These are phyloP conservation scores for Chloranthus sessilifolius DNA, from an alignment of 164 flowering plant genomes.

Conservation along the genomic window DNA sequence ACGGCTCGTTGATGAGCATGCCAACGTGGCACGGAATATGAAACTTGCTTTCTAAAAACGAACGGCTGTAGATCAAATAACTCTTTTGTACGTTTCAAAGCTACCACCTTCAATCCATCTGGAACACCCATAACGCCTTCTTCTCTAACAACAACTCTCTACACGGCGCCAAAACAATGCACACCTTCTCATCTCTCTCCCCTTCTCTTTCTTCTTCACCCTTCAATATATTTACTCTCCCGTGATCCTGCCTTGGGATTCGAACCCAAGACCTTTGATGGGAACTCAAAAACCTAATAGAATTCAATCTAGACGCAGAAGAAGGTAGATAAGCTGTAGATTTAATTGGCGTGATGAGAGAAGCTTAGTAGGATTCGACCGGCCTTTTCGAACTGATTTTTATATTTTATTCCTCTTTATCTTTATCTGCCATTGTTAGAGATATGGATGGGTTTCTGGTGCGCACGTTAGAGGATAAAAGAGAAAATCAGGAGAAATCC, in stretches of 20 bases:
- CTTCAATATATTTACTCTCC: not conserved
- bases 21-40: too few relatives aligned
- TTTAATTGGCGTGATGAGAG: slow-evolving; percentile 5
- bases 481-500: not conserved
- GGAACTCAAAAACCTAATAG: slow-evolving; percentile 10
- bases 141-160: slow-evolving; percentile 34
- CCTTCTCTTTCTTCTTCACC: not conserved
- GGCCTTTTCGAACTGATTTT: not conserved
- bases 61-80: too few relatives aligned
- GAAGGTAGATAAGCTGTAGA: not conserved
- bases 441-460: slow-evolving; percentile 1
- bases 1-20: too few relatives aligned
- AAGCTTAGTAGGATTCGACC: not conserved
- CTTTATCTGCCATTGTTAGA: not conserved
- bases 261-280: slow-evolving; percentile 15
- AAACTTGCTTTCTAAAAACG: too few relatives aligned
- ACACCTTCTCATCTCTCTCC: slow-evolving; percentile 7
- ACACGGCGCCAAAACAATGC: slow-evolving; percentile 25
- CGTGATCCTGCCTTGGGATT: not conserved
- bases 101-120: slow-evolving; percentile 85
- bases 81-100: too few relatives aligned
- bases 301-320: slow-evolving; percentile 9
- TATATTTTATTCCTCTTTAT: not conserved
- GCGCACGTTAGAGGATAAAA: not conserved
- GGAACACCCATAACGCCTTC: slow-evolving; percentile 24